Percentiles rank a stretch among this genome's conserved stretches.
Conservation (phyloP, 208 protist species). For the Trypanosoma mega region DNA sequence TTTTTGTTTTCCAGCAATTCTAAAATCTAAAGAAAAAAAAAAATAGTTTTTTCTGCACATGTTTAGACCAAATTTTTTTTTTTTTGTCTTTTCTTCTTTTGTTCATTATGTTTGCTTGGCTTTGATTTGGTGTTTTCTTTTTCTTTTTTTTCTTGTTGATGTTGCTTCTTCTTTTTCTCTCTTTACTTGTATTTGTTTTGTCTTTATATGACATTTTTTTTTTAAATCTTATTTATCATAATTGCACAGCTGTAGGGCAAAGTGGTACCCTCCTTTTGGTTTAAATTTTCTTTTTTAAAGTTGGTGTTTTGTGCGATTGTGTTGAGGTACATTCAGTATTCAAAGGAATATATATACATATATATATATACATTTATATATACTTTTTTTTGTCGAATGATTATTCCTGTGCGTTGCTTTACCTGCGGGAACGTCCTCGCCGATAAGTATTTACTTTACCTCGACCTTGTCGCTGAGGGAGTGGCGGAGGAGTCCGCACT, state of each 20-base stretch:
- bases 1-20: no score
- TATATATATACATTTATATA: no score
- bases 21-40: no score
- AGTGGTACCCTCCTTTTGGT: no score
- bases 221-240: no score
- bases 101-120: not conserved
- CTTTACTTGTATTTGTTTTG: no score
- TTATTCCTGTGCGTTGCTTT: conserved; percentile 99
- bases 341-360: no score
- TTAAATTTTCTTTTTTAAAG: no score
- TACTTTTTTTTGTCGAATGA: conserved; percentile 68
- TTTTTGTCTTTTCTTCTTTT: conserved; percentile 1
- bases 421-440: conserved; percentile 99
- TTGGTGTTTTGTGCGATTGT: no score
- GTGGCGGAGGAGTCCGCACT: conserved; percentile 96
- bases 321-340: no score
- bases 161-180: conserved; percentile 13
- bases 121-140: conserved; percentile 7
- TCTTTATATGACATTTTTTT: no score
- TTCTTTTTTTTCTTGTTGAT: conserved; percentile 15
- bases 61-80: conserved; percentile 8
- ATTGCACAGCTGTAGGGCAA: no score
- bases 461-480: conserved; percentile 91
- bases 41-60: conserved; percentile 2
- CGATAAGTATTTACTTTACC: conserved; percentile 98